These are phyloP conservation scores for Yamadazyma triangularis DNA, from an alignment of 1,139 yeast species.

Conservation along the genomic window DNA sequence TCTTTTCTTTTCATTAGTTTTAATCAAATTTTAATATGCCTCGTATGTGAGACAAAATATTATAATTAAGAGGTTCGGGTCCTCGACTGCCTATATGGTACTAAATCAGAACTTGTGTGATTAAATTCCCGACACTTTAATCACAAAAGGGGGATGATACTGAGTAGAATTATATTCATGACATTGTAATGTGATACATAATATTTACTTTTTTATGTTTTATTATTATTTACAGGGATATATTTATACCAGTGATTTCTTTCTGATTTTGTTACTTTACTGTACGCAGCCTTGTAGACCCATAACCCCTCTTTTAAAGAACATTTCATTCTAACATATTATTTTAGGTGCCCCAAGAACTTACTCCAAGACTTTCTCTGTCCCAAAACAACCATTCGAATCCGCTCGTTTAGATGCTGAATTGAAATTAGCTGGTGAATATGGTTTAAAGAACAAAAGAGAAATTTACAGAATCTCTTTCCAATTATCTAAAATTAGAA, in stretches of 20 bases:
- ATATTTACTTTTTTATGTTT: too few species aligned
- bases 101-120: constrained; percentile 34
- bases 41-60: constrained; percentile 37
- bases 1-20: too few species aligned
- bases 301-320: background rate
- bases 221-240: too few species aligned
- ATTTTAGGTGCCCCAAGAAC: constrained; percentile 90
- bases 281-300: background rate
- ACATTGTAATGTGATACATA: too few species aligned
- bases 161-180: too few species aligned
- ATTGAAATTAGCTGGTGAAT: constrained; percentile 99
- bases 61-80: constrained; percentile 59
- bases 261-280: background rate
- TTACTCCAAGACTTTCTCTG: constrained; percentile 98
- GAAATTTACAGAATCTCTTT: constrained; percentile 98
- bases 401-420: constrained; percentile 99
- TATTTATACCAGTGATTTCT: too few species aligned
- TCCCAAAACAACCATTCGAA: constrained; percentile 99
- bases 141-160: too few species aligned
- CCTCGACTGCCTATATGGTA: constrained; percentile 36
- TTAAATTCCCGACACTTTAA: constrained; percentile 92
- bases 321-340: constrained; percentile 11
- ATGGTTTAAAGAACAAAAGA: constrained; percentile 99
- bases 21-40: constrained; percentile 55
- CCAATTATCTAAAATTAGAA: constrained; percentile 99